Conservation (phyloP, 805 yeast genomes). For the Saccharomycopsis babjevae region DNA sequence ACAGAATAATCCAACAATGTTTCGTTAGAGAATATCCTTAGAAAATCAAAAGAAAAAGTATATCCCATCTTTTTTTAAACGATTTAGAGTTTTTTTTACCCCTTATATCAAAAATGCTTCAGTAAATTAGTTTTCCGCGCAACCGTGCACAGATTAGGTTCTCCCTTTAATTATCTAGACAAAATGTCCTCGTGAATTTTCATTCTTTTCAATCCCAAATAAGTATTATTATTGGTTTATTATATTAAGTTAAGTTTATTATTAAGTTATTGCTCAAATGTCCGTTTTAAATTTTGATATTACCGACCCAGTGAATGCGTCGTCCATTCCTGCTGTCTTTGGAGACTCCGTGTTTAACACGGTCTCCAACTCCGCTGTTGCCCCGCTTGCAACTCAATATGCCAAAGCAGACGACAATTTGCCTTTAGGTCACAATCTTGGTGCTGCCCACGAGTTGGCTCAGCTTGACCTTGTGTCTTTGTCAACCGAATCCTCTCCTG, state of each 20-base stretch:
- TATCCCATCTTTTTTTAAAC: background rate
- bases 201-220: background rate
- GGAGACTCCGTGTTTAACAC: conserved; percentile 18
- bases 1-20: background rate
- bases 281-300: conserved; percentile 11
- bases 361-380: conserved; percentile 9
- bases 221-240: background rate
- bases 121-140: background rate
- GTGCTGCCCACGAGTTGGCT: conserved; percentile 20
- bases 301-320: conserved; percentile 6
- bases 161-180: background rate
- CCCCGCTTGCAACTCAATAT: conserved; percentile 1
- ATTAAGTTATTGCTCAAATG: conserved; percentile 2
- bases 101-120: background rate
- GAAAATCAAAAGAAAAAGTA: background rate
- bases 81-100: background rate
- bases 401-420: conserved; percentile 19
- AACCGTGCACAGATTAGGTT: background rate
- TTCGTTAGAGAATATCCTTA: conserved; percentile 1
- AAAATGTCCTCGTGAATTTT: background rate
- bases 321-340: conserved; percentile 14
- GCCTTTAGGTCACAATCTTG: conserved; percentile 23
- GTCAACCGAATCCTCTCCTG: conserved; percentile 21
- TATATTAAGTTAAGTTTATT: background rate
- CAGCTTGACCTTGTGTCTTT: conserved; percentile 21